Base-by-base conservation (phyloP, 225 moss, liverwort and hornwort species). In the Anthoceros angustus region DNA sequence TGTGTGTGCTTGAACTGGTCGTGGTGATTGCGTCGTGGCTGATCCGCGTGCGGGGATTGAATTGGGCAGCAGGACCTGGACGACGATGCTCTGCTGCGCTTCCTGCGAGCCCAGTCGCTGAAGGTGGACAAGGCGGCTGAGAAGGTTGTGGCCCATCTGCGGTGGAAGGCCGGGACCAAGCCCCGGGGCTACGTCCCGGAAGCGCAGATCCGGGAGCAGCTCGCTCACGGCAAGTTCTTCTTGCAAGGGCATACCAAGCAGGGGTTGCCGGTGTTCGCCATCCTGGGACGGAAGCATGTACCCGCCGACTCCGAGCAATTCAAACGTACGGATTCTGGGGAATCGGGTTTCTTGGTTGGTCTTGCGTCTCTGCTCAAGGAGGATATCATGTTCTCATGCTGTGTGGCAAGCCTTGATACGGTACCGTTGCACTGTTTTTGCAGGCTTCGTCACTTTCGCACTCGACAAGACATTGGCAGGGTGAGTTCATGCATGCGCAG, bases 271-370 rank as follows among this genome's bases (percentile, higher is more conserved):
- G 79, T 73, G 41, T 8, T 73, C 39, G 66, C 86, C 45, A 78
- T 61, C 40, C 63, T 79, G 16, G 92, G 80, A 12, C 74, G 87
- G 67, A 86, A 84, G 61, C 92, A 92, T 76, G 71, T 73, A 75
- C 86, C 87, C 77, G 81, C 86, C 42, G 81, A 92, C 71, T 80
- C 81, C 67, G 82, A 86, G 41, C 80, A 92, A 65, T 92, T 83
- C 67, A 81, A 61, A 62, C 79, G 92, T 92, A 84, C 61, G 88
- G 66, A 7, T 64, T n/a, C 32, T 32, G 10, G 32, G 38, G 23
- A n/a, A 6, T 7, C 12, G 25, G 10, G 39, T 64, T 6, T 38
- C 8, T 41, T 3, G 16, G 23, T 72, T 8, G 25, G n/a, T 62
- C 23, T 11, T 18, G 38, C 14, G 14, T 10, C 48, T 32, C 32